Conservation (phyloP, 2,329 filamentous ascomycete genomes). For the Cordyceps cateniannulata region DNA sequence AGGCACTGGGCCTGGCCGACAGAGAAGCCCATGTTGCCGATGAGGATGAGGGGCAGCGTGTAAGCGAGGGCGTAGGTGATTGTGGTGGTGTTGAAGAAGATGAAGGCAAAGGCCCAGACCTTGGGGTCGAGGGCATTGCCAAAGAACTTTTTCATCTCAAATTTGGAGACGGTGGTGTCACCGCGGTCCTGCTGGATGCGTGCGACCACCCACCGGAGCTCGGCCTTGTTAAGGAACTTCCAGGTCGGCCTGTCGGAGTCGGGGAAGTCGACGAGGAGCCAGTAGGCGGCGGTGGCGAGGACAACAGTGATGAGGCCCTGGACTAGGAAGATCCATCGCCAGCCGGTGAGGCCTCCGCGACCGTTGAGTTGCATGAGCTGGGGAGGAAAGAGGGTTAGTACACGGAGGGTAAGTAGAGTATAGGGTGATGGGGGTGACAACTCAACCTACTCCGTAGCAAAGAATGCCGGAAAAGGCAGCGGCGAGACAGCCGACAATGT, state of each 20-base stretch:
- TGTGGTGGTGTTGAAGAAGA: constrained; percentile 62
- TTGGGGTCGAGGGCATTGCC: constrained; percentile 44
- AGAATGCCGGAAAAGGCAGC: constrained; percentile 63
- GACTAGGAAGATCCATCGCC: constrained; percentile 62
- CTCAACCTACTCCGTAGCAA: constrained; percentile 53
- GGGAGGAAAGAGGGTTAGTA: background rate
- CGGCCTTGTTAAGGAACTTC: constrained; percentile 45
- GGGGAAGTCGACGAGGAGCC: constrained; percentile 58
- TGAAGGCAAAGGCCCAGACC: constrained; percentile 55
- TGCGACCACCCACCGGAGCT: constrained; percentile 46
- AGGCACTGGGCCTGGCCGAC: constrained; percentile 62
- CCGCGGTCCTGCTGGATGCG: constrained; percentile 52
- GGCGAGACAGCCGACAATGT: constrained; percentile 60
- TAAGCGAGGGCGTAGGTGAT: constrained; percentile 71
- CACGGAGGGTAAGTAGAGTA: background rate
- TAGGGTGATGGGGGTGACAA: no score
- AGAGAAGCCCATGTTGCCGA: constrained; percentile 54
- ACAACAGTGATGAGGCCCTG: constrained; percentile 48
- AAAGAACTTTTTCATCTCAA: constrained; percentile 42
- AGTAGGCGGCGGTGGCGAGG: constrained; percentile 44
- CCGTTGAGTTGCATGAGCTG: constrained; percentile 58
- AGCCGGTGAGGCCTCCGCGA: constrained; percentile 46
- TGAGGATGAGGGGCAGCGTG: constrained; percentile 71
- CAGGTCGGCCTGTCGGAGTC: constrained; percentile 46
- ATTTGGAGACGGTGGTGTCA: constrained; percentile 48